Percentiles rank a stretch among this genome's conserved stretches.
These are phyloP conservation scores for Fusarium nodosum DNA, from an alignment of 2,329 filamentous ascomycete species.

Conservation along the genomic window DNA sequence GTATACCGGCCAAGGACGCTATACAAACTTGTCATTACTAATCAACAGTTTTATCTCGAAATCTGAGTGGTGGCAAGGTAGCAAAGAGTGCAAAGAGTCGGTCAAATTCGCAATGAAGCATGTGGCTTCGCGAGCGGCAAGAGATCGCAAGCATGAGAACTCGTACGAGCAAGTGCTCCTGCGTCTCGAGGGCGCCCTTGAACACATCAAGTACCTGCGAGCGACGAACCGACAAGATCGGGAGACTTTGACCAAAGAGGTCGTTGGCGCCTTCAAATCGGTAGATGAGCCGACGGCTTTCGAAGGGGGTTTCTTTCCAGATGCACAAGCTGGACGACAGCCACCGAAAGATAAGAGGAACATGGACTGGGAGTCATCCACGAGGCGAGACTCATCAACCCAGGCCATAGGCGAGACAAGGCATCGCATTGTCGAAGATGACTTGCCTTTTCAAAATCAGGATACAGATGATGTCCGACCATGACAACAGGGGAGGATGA, in stretches of 20 bases:
- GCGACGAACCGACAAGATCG: slow-evolving; percentile 41
- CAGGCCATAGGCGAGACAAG: slow-evolving; percentile 12
- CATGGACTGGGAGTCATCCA: slow-evolving; percentile 21
- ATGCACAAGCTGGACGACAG: slow-evolving; percentile 20
- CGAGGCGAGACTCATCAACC: slow-evolving; percentile 12
- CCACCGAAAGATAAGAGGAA: slow-evolving; percentile 22
- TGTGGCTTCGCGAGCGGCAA: slow-evolving; percentile 48
- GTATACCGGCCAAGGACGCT: slow-evolving; percentile 53
- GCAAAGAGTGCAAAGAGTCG: slow-evolving; percentile 55
- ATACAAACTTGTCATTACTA: slow-evolving; percentile 52
- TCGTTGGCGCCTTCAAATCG: slow-evolving; percentile 41
- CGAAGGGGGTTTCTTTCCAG: slow-evolving; percentile 26
- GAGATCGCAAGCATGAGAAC: slow-evolving; percentile 9
- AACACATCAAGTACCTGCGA: slow-evolving; percentile 45
- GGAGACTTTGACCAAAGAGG: slow-evolving; percentile 29
- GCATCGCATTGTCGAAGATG: slow-evolving; percentile 21
- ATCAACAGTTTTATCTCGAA: slow-evolving; percentile 51
- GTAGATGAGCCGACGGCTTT: slow-evolving; percentile 33
- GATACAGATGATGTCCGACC: slow-evolving; percentile 5
- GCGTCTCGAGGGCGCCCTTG: slow-evolving; percentile 37
- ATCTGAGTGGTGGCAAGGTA: slow-evolving; percentile 56
- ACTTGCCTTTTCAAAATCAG: slow-evolving; percentile 4
- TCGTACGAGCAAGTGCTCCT: slow-evolving; percentile 48
- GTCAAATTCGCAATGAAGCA: slow-evolving; percentile 57
- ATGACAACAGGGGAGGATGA: slow-evolving; percentile 17